Base-by-base conservation (phyloP, 768 basidiomycete species). In the Phylloporus scabripes region DNA sequence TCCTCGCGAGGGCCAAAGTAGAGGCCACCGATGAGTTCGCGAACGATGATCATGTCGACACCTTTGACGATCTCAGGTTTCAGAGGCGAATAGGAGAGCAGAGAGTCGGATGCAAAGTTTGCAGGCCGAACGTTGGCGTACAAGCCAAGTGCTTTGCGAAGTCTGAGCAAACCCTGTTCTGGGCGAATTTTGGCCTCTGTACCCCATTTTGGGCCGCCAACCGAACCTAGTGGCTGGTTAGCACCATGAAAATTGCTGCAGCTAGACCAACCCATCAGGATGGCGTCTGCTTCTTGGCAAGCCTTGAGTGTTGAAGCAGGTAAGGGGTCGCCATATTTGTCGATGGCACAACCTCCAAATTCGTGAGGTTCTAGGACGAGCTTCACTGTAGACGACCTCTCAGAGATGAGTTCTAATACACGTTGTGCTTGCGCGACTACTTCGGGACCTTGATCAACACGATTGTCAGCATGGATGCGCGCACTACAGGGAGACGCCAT, bases 191-290 rank as follows among this genome's bases (percentile, higher is more conserved):
- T 85, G 52, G 81, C 78, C 49, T 83, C 80, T 3, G 94, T 87
- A 42, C 92, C 94, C 96, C 96, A 99, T 70, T 97, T 97, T 12
- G 96, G 96, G n/a, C 96, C 96, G 50, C 96, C 96, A 57, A 98
- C 89, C 17, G 95, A 86, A 57, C 95, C 95, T 97, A 49, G 15
- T n/a, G 18, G 18, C 36, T 29, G 45, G 39, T 60, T 34, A 56
- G 49, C 34, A 32, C 4, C 2, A 17, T 17, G 34, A 15, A 1
- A 31, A 12, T 33, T 2, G 20, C 14, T 23, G 18, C 7, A n/a
- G 36, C 43, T 26, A 20, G 7, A 59, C 77, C 42, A 60, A 92
- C 96, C 96, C 81, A 99, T 83, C 26, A 99, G 74, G 56, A 99
- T 90, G 14, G 95, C 96, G 71, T 98, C 95, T 4, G 95, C 94